These are phyloP conservation scores for Bipolaris zeicola DNA, from an alignment of 2,329 filamentous ascomycete species.

Conservation along the genomic window DNA sequence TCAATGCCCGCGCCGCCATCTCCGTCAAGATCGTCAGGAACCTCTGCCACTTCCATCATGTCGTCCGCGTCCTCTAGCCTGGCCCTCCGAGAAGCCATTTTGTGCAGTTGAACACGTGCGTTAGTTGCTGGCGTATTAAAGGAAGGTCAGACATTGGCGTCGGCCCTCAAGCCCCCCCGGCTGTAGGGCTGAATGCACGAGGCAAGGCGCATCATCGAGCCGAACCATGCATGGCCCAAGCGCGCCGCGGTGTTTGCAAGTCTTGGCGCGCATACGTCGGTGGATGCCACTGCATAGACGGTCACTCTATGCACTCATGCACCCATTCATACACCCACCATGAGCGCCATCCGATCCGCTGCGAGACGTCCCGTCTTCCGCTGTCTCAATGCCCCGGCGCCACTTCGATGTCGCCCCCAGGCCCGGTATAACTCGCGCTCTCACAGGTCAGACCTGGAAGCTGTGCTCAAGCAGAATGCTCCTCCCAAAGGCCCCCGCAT, in stretches of 20 bases:
- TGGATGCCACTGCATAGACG: not conserved
- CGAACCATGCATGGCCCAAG: slow-evolving; percentile 12
- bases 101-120: not conserved
- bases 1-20: slow-evolving; percentile 21
- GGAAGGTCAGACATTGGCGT: not conserved
- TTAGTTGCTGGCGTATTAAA: not conserved
- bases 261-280: not conserved
- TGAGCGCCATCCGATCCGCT: slow-evolving; percentile 39
- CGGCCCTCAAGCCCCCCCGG: not conserved
- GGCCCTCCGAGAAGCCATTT: slow-evolving; percentile 7
- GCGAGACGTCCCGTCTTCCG: slow-evolving; percentile 38
- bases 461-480: slow-evolving; percentile 17
- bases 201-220: slow-evolving; percentile 17
- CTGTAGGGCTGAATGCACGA: slow-evolving; percentile 25
- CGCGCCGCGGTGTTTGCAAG: slow-evolving; percentile 11
- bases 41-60: slow-evolving; percentile 16
- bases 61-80: slow-evolving; percentile 30
- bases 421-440: slow-evolving; percentile 27
- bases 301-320: not conserved
- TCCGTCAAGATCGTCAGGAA: slow-evolving; percentile 23
- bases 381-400: slow-evolving; percentile 29
- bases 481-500: slow-evolving; percentile 16
- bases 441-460: slow-evolving; percentile 20
- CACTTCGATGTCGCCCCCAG: slow-evolving; percentile 20
- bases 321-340: slow-evolving; percentile 21